These are phyloP conservation scores for Entoloma clypeatum DNA, from an alignment of 1,284 basidiomycete species.

Conservation along the genomic window DNA sequence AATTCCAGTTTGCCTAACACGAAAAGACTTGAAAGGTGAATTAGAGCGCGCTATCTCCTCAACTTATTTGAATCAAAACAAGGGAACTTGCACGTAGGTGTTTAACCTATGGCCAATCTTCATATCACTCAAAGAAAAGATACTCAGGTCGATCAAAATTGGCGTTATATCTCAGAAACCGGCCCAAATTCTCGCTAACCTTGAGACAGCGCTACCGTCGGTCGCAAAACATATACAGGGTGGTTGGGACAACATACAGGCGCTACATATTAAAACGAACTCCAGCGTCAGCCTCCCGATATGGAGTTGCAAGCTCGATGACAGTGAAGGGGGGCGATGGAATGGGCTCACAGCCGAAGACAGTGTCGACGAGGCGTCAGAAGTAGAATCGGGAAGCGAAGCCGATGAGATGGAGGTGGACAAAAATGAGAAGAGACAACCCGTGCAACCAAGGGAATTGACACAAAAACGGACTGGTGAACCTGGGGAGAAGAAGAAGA, in stretches of 20 bases:
- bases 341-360: conserved; percentile 43
- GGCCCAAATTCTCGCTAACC: conserved; percentile 75
- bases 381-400: conserved; percentile 11
- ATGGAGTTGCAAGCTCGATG: conserved; percentile 77
- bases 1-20: conserved; percentile 83
- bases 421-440: conserved; percentile 26
- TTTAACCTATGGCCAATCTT: conserved; percentile 1
- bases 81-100: conserved; percentile 86
- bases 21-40: conserved; percentile 86
- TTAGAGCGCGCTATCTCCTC: conserved; percentile 88
- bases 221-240: conserved; percentile 70
- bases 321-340: conserved; percentile 61
- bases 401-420: conserved; percentile 21
- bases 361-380: conserved; percentile 26
- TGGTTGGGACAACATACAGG: conserved; percentile 91
- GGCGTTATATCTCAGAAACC: conserved; percentile 73
- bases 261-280: conserved; percentile 88
- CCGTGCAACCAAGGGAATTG: conserved; percentile 33
- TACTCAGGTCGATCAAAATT: conserved; percentile 77
- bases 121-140: conserved; percentile 1
- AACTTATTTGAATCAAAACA: conserved; percentile 92
- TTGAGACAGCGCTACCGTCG: conserved; percentile 77
- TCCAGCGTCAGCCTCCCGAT: conserved; percentile 84
- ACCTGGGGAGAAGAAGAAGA: conserved; percentile 59
- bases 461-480: conserved; percentile 47